Conservation (phyloP, 2,329 filamentous ascomycete genomes). For the Didymella keratinophila region DNA sequence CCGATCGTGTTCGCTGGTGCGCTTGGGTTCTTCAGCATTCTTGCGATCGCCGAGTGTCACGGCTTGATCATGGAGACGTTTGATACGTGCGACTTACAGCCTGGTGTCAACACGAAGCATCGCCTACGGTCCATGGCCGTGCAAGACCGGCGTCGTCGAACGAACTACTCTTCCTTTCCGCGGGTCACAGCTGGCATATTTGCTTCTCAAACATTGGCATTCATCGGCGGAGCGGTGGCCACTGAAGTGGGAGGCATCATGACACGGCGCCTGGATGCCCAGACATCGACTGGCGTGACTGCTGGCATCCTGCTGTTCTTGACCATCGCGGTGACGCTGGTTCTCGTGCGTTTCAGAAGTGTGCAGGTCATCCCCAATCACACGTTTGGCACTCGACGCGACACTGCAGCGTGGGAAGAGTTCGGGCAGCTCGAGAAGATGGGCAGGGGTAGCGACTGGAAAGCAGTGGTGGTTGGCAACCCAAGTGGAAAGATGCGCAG, state of each 20-base stretch:
- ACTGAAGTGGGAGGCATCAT: constrained; percentile 74
- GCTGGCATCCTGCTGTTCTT: constrained; percentile 71
- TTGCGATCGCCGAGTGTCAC: constrained; percentile 78
- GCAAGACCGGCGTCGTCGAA: constrained; percentile 59
- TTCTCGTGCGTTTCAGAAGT: constrained; percentile 70
- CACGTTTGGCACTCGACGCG: constrained; percentile 50
- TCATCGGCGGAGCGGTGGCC: constrained; percentile 72
- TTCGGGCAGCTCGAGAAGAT: constrained; percentile 54
- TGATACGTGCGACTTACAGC: constrained; percentile 80
- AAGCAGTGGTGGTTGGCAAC: constrained; percentile 74
- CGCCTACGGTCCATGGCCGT: constrained; percentile 56
- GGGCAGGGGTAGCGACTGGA: constrained; percentile 63
- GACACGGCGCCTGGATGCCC: constrained; percentile 71
- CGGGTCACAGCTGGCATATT: constrained; percentile 76
- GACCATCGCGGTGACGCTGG: constrained; percentile 68
- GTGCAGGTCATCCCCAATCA: constrained; percentile 74
- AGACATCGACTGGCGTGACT: constrained; percentile 72
- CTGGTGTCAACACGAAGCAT: constrained; percentile 67
- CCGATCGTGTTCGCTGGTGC: constrained; percentile 71
- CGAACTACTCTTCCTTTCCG: constrained; percentile 79
- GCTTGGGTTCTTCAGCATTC: constrained; percentile 74
- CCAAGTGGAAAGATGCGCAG: constrained; percentile 72
- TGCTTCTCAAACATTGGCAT: constrained; percentile 72
- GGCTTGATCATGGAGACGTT: constrained; percentile 82
- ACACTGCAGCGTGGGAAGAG: constrained; percentile 43